A percentile compares a stretch with the other conserved stretches of the same genome.
phyloP scores from a whole-genome alignment of 108 stramenopile genomes.

The Nitzschia sp. region DNA sequence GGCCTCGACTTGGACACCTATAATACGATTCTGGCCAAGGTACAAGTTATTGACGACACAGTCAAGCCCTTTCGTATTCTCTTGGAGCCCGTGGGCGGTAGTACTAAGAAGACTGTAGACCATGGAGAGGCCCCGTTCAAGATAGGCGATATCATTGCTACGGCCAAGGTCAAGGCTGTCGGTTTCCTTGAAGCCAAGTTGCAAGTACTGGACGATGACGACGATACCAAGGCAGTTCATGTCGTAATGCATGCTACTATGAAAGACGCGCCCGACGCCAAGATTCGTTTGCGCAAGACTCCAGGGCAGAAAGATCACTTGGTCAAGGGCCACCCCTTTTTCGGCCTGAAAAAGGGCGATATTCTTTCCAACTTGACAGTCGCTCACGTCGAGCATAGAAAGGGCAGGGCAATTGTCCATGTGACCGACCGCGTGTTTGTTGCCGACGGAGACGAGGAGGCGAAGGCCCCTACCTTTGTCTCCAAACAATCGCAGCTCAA shows the following conservation, averaged over 20 bases:
- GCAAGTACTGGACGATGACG: constrained; percentile 35
- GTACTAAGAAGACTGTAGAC: constrained; percentile 13
- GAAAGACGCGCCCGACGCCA: constrained; percentile 41
- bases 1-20: constrained; percentile 64
- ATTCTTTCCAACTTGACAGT: constrained; percentile 54
- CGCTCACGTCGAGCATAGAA: constrained; percentile 28
- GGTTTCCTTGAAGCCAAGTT: constrained; percentile 61
- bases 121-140: constrained; percentile 27
- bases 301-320: constrained; percentile 45
- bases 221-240: constrained; percentile 32
- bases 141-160: constrained; percentile 61
- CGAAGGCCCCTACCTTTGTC: constrained; percentile 38
- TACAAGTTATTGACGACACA: constrained; percentile 77
- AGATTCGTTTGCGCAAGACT: constrained; percentile 41
- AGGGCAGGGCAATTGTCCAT: constrained; percentile 11
- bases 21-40: constrained; percentile 62
- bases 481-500: constrained; percentile 47
- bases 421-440: constrained; percentile 20
- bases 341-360: constrained; percentile 56
- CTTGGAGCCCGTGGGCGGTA: constrained; percentile 43
- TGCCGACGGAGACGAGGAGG: constrained; percentile 3
- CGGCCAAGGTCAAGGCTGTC: constrained; percentile 54
- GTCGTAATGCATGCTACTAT: constrained; percentile 73
- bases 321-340: constrained; percentile 73
- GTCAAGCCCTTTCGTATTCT: constrained; percentile 62